These are phyloP conservation scores for Diaporthe amygdali DNA, from an alignment of 2,329 filamentous ascomycete genomes.

Conservation along the genomic window DNA sequence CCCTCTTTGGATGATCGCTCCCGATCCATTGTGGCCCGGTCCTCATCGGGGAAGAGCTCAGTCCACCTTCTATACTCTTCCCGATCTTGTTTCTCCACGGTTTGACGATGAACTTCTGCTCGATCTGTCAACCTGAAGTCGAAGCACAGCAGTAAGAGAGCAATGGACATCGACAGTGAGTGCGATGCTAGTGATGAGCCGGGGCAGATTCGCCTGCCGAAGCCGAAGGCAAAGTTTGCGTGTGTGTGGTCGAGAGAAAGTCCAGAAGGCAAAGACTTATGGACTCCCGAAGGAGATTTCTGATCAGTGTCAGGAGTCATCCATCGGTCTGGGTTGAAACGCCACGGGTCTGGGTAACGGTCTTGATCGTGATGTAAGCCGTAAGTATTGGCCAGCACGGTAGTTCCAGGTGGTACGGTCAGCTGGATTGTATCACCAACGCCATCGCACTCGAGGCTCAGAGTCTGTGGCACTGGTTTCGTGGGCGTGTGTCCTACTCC, in stretches of 20 bases:
- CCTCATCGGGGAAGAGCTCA: neutral
- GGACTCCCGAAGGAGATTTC: neutral
- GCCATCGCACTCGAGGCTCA: neutral
- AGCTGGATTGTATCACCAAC: neutral
- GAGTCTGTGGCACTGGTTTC: neutral
- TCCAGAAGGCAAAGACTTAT: neutral
- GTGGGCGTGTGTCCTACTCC: constrained; percentile 20
- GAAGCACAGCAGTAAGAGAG: constrained; percentile 19
- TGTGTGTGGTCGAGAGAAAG: constrained; percentile 11
- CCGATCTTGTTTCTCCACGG: neutral
- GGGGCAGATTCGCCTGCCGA: constrained; percentile 20
- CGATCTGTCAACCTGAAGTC: constrained; percentile 13
- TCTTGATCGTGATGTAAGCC: constrained; percentile 19
- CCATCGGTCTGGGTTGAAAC: constrained; percentile 22
- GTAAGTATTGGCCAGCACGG: constrained; percentile 21
- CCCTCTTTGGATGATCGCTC: neutral
- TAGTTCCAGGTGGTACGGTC: neutral
- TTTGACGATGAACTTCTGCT: neutral
- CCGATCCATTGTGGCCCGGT: neutral
- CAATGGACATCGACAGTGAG: constrained; percentile 19
- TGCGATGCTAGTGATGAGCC: constrained; percentile 16
- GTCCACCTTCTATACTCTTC: constrained; percentile 10
- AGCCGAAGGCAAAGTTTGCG: constrained; percentile 22
- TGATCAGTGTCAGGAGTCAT: neutral
- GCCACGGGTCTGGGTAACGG: constrained; percentile 18